phyloP scores from a whole-genome alignment of 2,329 filamentous ascomycete species.

The Colletotrichum chrysophilum region DNA sequence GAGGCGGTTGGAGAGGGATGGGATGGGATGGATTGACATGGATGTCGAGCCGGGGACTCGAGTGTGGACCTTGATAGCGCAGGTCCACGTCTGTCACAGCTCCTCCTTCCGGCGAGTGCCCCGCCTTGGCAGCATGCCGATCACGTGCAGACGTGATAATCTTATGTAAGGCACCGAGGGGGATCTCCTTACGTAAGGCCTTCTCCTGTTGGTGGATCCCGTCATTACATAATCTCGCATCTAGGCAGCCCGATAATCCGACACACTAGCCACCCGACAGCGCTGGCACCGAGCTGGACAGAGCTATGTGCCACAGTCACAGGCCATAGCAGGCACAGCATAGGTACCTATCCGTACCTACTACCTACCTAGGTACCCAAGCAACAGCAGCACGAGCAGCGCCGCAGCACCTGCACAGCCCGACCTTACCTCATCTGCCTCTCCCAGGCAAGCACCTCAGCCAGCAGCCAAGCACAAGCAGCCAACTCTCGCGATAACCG shows the following conservation, averaged over 20 bases:
- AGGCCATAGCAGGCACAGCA: neutral
- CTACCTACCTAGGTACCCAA: neutral
- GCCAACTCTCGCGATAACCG: neutral
- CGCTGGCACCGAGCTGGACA: neutral
- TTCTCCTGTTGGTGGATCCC: neutral
- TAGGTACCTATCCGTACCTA: neutral
- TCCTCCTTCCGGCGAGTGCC: neutral
- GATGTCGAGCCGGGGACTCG: neutral
- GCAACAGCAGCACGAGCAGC: neutral
- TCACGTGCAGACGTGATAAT: neutral
- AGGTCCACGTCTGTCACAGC: neutral
- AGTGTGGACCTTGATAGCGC: neutral
- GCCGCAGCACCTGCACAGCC: neutral
- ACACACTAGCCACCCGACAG: too few relatives aligned
- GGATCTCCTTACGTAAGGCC: neutral
- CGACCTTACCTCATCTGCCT: slow-evolving; percentile 10
- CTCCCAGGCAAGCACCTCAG: neutral
- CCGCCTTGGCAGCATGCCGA: neutral
- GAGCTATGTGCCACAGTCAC: neutral
- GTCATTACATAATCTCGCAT: neutral
- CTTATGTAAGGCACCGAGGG: neutral
- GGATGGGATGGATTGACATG: neutral
- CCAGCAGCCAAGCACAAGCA: neutral
- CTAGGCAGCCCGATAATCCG: neutral
- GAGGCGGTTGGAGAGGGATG: neutral